A percentile compares a stretch with the other conserved stretches of the same genome.
Evolutionary conservation across 2,329 filamentous ascomycete genomes (phyloP).

Genomic region (Calonectria crousiana): DNA sequence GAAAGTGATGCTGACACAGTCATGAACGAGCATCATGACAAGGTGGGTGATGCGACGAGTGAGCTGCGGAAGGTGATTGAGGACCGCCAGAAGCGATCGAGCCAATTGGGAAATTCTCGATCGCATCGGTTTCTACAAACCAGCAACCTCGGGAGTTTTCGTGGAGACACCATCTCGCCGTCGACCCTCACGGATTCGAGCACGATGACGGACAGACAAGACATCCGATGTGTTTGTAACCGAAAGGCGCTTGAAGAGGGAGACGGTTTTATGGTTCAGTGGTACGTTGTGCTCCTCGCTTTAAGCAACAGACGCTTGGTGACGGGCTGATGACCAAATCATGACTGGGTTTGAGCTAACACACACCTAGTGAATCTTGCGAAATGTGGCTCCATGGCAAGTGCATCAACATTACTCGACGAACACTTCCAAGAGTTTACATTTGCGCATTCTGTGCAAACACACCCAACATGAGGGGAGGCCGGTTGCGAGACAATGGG

Average conservation of each 20-base stretch:
- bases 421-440: conserved; percentile 70
- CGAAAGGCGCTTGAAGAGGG: conserved; percentile 57
- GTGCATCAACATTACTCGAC: conserved; percentile 70
- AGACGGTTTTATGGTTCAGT: conserved; percentile 72
- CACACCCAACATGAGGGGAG: conserved; percentile 66
- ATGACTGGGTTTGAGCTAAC: conserved; percentile 34
- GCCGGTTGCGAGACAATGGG: conserved; percentile 60
- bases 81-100: conserved; percentile 59
- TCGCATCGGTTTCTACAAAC: conserved; percentile 49
- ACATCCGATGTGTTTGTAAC: conserved; percentile 70
- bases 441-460: conserved; percentile 74
- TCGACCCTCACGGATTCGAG: conserved; percentile 64
- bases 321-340: background rate
- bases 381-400: conserved; percentile 75
- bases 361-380: conserved; percentile 67
- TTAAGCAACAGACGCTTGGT: background rate
- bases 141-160: conserved; percentile 48
- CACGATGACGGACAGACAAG: conserved; percentile 54
- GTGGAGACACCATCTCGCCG: conserved; percentile 61
- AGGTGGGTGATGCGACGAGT: conserved; percentile 68
- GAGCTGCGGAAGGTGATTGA: conserved; percentile 71
- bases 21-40: conserved; percentile 58
- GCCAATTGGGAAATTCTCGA: conserved; percentile 47
- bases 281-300: conserved; percentile 57
- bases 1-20: conserved; percentile 73